Base-by-base conservation (phyloP, 768 basidiomycete genomes). In the Auricularia sp. region DNA sequence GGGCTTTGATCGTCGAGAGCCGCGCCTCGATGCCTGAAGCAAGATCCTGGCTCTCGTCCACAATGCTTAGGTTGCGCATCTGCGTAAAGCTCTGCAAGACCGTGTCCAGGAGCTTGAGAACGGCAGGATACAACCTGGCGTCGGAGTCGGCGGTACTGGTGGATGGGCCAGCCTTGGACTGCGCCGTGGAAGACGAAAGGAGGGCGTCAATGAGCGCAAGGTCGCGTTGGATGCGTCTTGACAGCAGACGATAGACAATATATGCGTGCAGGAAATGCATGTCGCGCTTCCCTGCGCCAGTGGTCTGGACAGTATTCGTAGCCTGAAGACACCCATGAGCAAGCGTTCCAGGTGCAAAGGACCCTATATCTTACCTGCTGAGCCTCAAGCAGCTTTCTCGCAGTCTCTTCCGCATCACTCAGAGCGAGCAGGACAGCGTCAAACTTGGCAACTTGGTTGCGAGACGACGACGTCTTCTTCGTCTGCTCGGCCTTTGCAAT, bases 401-500 rank as follows among this genome's bases (percentile, higher is more conserved):
- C 85, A 1, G 93, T 85, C 3, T 87, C 87, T 72, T 96, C 94
- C 2, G 93, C 94, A 64, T 98, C 95, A 64, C 91, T 92, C 66
- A 97, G 73, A 1, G 92, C 87, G 29, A 85, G 81, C 34, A 98
- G 80, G 64, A 94, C 84, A 21, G 85, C 85, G 76, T 97, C 94
- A 69, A 91, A 98, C 0, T 90, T 88, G 18, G 89, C 90, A 65
- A 97, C 89, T 44, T 86, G 83, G 65, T 83, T 85, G 73, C 90
- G 90, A 3, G 87, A 85, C 64, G 77, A 74, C 39, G 69, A 70
- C 56, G 77, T 74, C 60, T 70, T 72, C 12, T 66, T 67, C 12
- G 66, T 67, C 56, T 72, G 71, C 12, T 42, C 39, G 12, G 39
- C 39, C 35, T 69, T 71, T 14, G 71, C 70, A 36, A 70, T 73